phyloP scores from a whole-genome alignment of 352 stramenopile genomes.

The Aphanomyces astaci region DNA sequence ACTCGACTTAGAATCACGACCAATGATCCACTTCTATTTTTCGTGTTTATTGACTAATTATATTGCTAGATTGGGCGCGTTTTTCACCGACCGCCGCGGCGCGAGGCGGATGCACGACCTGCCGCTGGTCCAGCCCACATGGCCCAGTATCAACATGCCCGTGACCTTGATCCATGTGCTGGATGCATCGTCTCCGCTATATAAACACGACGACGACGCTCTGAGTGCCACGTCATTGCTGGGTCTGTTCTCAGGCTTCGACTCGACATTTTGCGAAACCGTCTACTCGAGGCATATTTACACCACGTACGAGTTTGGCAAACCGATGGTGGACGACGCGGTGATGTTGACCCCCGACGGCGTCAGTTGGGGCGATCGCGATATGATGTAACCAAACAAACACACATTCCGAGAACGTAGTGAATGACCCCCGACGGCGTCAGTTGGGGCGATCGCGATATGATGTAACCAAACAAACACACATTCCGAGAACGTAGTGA shows the following conservation, averaged over 20 bases:
- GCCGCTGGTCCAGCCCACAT: slow-evolving; percentile 64
- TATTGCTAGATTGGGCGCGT: slow-evolving; percentile 8
- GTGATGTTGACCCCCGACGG: not conserved
- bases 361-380: too few species aligned
- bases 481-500: too few species aligned
- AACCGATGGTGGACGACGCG: not conserved
- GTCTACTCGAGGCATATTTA: slow-evolving; percentile 82
- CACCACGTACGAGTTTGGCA: slow-evolving; percentile 23
- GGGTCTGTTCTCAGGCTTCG: slow-evolving; percentile 61
- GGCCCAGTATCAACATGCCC: slow-evolving; percentile 76
- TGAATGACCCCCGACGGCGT: too few species aligned
- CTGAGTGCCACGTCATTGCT: slow-evolving; percentile 36
- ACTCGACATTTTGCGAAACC: slow-evolving; percentile 79
- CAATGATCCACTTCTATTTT: too few species aligned
- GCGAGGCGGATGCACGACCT: slow-evolving; percentile 75
- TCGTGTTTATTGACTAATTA: too few species aligned
- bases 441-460: too few species aligned
- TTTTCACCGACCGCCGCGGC: slow-evolving; percentile 30
- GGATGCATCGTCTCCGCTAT: slow-evolving; percentile 65
- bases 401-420: too few species aligned
- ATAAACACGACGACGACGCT: slow-evolving; percentile 43
- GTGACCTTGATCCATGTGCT: slow-evolving; percentile 77
- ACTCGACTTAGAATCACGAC: too few species aligned
- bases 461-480: too few species aligned
- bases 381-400: too few species aligned